Evolutionary conservation across 2,329 filamentous ascomycete genomes (phyloP).

Genomic region (Coniochaeta ligniaria): DNA sequence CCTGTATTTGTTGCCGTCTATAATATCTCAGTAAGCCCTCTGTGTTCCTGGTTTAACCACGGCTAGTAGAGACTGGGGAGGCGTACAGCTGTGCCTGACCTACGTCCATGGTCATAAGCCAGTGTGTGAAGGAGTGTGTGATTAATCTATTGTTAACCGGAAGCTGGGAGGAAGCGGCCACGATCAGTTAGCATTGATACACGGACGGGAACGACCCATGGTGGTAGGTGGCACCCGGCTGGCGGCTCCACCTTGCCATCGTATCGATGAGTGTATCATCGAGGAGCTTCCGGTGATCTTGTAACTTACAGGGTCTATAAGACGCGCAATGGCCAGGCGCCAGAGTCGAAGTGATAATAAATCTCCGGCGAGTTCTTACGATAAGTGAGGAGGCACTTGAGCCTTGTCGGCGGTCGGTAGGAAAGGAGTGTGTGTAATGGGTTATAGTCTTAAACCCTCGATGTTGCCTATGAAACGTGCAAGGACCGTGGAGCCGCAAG

Average conservation of each 20-base stretch:
- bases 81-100: constrained; percentile 46
- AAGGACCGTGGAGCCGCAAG: background rate
- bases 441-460: background rate
- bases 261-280: constrained; percentile 28
- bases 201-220: constrained; percentile 18
- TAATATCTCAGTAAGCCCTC: constrained; percentile 26
- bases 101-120: constrained; percentile 39
- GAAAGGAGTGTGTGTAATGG: constrained; percentile 22
- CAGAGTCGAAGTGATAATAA: constrained; percentile 16
- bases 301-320: constrained; percentile 33
- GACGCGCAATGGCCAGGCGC: constrained; percentile 22
- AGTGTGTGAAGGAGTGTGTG: constrained; percentile 24
- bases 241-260: constrained; percentile 18
- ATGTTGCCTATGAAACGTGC: constrained; percentile 6
- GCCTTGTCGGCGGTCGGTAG: constrained; percentile 5
- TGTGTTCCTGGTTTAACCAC: constrained; percentile 13
- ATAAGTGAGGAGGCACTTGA: constrained; percentile 14
- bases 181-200: constrained; percentile 29
- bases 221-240: constrained; percentile 21
- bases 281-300: constrained; percentile 21
- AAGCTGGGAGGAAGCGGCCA: constrained; percentile 19
- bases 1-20: constrained; percentile 41
- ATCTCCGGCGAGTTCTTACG: constrained; percentile 15
- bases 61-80: constrained; percentile 14
- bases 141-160: constrained; percentile 27